Evolutionary conservation across 2,329 filamentous ascomycete genomes (phyloP), one percentile per base, ranked within the genome.

Genomic region (Aspergillus piperis): DNA sequence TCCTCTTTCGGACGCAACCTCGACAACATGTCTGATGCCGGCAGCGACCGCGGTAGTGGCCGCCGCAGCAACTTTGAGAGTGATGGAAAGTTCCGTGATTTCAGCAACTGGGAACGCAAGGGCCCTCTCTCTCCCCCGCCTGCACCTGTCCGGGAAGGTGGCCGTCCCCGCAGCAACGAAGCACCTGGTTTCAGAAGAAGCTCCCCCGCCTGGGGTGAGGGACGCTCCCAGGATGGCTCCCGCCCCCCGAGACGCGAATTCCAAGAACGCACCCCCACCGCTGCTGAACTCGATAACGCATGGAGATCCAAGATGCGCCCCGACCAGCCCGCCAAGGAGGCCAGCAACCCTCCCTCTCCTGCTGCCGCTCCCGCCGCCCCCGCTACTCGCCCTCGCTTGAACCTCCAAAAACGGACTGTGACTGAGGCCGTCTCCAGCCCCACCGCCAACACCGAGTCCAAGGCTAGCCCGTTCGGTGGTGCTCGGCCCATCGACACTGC

Each of bases 401-500:
- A 98, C 76, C 86, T 99, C 25, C 81, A 88, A 65, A 98, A 98
- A 85, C 88, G 95, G 68, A 97, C 93, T 3, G 91, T 97, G 11
- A 89, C 93, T 0, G 93, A 96, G 70, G 83, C 87, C 23, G 81
- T 87, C 10, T 72, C 82, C 15, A 73, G 72, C 57, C 70, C 80
- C 54, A 73, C 82, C 58, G 73, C 77, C 15, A 72, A 70, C 17
- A 73, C 79, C 30, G 90, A 95, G 70, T 82, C 90, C 44, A 98
- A 97, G 82, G 85, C 92, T 25, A 98, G 90, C 77, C 92, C 92
- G 42, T 99, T 99, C 74, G 95, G 95, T 70, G 93, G 90, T 62
- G 95, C 95, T 59, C 88, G 90, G 64, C 95, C 95, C 58, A 96
- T 98, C 69, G 93, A 99, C 78, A 98, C 94, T 50, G 90, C 91